phyloP scores from a whole-genome alignment of 371 early-diverging fungal species.

The Mucor velutinosus region DNA sequence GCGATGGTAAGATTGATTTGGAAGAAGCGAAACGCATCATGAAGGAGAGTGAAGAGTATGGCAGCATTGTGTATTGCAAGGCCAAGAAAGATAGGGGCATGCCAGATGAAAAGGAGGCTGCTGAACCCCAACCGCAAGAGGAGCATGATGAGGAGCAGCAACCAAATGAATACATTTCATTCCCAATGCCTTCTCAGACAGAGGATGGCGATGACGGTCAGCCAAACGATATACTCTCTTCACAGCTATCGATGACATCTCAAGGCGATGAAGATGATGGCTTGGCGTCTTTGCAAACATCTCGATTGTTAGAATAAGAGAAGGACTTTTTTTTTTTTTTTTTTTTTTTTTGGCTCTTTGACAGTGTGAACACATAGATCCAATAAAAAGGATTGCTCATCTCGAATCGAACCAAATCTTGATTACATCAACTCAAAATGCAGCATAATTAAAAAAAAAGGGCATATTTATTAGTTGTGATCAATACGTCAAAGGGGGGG shows the following conservation, averaged over 20 bases:
- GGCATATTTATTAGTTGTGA: background rate
- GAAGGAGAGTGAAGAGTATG: slow-evolving; percentile 56
- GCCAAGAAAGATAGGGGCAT: slow-evolving; percentile 28
- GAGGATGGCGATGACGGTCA: background rate
- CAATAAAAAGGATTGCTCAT: too few species aligned
- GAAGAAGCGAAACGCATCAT: slow-evolving; percentile 48
- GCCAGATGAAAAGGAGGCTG: background rate
- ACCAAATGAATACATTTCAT: background rate
- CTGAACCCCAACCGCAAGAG: background rate
- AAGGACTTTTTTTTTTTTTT: too few species aligned
- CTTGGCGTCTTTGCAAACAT: background rate
- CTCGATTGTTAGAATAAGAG: too few species aligned
- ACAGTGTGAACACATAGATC: too few species aligned
- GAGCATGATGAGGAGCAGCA: background rate
- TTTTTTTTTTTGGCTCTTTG: too few species aligned
- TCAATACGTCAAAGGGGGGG: background rate
- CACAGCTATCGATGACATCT: background rate
- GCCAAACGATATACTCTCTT: background rate
- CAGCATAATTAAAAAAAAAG: background rate
- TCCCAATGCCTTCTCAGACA: background rate
- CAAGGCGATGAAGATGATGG: background rate
- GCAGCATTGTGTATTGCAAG: slow-evolving; percentile 39
- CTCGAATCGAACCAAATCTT: too few species aligned
- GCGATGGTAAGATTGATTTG: slow-evolving; percentile 6
- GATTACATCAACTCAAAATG: too few species aligned